These are phyloP conservation scores for Aureobasidium sp. DNA, from an alignment of 2,329 filamentous ascomycete species.

Conservation along the genomic window DNA sequence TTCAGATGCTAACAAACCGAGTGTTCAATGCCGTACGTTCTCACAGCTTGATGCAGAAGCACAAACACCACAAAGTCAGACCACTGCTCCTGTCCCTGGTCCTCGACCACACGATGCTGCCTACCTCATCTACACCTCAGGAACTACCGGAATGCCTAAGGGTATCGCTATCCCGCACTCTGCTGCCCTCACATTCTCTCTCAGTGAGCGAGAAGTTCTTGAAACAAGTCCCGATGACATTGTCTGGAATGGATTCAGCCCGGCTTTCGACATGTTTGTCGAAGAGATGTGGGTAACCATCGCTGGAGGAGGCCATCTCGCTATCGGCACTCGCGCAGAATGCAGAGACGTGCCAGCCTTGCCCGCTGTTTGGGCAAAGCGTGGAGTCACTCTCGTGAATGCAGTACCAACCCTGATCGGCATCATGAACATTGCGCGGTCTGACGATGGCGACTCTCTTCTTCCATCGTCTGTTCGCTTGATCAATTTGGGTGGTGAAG, in stretches of 20 bases:
- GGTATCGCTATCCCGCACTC: conserved; percentile 36
- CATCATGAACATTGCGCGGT: conserved; percentile 1
- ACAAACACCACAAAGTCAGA: not conserved
- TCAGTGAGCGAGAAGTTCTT: not conserved
- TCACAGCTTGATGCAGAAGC: not conserved
- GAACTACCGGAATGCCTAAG: conserved; percentile 79
- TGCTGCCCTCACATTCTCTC: not conserved
- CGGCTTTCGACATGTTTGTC: conserved; percentile 3
- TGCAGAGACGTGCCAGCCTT: not conserved
- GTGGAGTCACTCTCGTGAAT: not conserved
- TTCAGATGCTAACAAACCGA: not conserved
- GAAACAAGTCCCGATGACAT: not conserved
- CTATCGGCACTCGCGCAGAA: not conserved
- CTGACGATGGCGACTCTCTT: not conserved
- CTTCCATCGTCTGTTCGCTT: not conserved
- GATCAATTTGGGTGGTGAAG: not conserved
- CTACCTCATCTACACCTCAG: conserved; percentile 64
- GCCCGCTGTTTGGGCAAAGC: not conserved
- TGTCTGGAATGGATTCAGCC: not conserved
- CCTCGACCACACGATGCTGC: not conserved
- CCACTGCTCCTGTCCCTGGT: not conserved
- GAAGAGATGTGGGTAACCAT: conserved; percentile 6
- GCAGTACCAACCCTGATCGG: not conserved
- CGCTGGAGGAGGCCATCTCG: not conserved
- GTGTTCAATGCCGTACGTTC: not conserved